A percentile compares a stretch with the other conserved stretches of the same genome.
Evolutionary conservation across 2,329 filamentous ascomycete species (phyloP).

Genomic region (Diaporthe helianthi): DNA sequence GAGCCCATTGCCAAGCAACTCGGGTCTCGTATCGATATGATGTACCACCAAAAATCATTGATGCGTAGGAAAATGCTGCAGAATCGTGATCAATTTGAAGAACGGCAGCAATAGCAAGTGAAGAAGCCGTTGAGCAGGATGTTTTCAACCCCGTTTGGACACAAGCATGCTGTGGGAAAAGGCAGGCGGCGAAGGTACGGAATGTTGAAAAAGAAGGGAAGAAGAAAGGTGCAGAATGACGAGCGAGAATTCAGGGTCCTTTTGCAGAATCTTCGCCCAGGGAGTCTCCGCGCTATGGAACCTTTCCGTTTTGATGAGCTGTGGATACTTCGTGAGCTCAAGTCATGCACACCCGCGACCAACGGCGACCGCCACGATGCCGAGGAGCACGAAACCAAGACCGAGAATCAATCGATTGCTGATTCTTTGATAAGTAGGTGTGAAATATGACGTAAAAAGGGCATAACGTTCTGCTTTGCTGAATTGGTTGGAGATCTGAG

Average conservation of each 20-base stretch:
- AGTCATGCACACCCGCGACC: slow-evolving; percentile 23
- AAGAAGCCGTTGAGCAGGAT: not conserved
- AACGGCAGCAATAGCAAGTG: not conserved
- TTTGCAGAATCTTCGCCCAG: slow-evolving; percentile 24
- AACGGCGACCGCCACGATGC: not conserved
- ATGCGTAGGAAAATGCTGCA: not conserved
- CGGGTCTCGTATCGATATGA: slow-evolving; percentile 13
- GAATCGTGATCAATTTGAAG: not conserved
- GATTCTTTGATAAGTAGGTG: not conserved
- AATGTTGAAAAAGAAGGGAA: not conserved
- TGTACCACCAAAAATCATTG: not conserved
- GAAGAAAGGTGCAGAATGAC: not conserved
- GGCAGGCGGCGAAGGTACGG: not conserved
- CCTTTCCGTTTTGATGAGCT: slow-evolving; percentile 33
- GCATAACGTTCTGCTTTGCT: not conserved
- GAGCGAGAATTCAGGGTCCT: slow-evolving; percentile 23
- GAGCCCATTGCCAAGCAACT: slow-evolving; percentile 40
- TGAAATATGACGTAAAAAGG: not conserved
- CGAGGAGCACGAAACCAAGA: not conserved
- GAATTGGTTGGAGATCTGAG: not conserved
- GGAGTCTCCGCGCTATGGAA: slow-evolving; percentile 30
- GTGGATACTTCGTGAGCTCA: slow-evolving; percentile 31
- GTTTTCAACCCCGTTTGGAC: not conserved
- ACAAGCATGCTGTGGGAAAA: not conserved
- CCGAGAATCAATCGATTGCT: not conserved